phyloP scores from a whole-genome alignment of 2,329 filamentous ascomycete species.

The Byssothecium circinans region DNA sequence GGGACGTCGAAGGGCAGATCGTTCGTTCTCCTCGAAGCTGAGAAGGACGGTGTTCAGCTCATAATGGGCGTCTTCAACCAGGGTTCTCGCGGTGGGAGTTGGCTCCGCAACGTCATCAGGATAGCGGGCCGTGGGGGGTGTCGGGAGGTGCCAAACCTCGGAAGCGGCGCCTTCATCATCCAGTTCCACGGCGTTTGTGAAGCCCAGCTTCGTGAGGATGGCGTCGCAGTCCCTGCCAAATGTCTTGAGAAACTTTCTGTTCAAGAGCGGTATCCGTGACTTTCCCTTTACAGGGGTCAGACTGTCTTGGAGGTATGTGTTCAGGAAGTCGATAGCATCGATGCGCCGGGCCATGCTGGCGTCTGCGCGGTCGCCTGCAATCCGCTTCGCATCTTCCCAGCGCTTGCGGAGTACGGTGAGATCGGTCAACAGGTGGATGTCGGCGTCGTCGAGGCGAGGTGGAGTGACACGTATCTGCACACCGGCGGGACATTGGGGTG shows the following conservation, averaged over 20 bases:
- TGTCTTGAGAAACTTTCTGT: conserved; percentile 65
- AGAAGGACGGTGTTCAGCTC: conserved; percentile 60
- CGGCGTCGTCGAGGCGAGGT: conserved; percentile 53
- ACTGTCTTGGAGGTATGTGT: conserved; percentile 63
- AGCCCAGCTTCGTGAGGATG: conserved; percentile 61
- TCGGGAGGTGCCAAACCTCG: conserved; percentile 39
- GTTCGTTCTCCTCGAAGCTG: conserved; percentile 36
- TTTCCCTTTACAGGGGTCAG: conserved; percentile 54
- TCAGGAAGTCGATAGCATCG: conserved; percentile 59
- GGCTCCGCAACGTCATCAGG: conserved; percentile 19
- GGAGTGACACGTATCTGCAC: conserved; percentile 57
- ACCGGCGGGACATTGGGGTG: conserved; percentile 56
- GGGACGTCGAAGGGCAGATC: conserved; percentile 30
- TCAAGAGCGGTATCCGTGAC: conserved; percentile 59
- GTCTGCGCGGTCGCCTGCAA: conserved; percentile 58
- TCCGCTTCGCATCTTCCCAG: conserved; percentile 54
- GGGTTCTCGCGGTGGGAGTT: conserved; percentile 21
- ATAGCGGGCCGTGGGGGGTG: conserved; percentile 21
- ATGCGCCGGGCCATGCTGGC: conserved; percentile 54
- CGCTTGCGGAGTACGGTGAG: conserved; percentile 54
- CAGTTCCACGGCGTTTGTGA: conserved; percentile 44
- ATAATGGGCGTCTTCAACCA: conserved; percentile 61
- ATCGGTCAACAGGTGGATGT: conserved; percentile 58
- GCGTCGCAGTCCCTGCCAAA: conserved; percentile 65
- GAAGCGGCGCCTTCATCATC: conserved; percentile 30